Percentiles rank a stretch among this genome's conserved stretches.
Conservation (phyloP, 2,329 filamentous ascomycete species). For the Aspergillus novoparasiticus region DNA sequence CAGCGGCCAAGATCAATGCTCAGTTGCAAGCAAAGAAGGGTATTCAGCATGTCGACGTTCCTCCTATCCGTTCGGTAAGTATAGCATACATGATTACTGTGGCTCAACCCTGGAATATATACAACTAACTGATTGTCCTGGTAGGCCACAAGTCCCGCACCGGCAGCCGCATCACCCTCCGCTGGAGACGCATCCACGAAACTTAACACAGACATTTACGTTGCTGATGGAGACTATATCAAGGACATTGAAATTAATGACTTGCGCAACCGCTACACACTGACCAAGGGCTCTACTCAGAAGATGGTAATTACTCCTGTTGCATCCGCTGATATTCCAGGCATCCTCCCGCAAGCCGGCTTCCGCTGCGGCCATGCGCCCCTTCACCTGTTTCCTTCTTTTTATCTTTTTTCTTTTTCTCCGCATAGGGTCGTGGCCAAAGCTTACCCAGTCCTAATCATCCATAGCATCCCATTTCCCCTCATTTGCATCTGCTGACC, state of each 20-base stretch:
- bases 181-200: constrained; percentile 54
- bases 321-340: constrained; percentile 68
- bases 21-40: constrained; percentile 83
- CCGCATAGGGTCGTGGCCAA: constrained; percentile 60
- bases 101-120: not conserved
- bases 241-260: constrained; percentile 99
- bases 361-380: constrained; percentile 40
- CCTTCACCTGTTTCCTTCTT: constrained; percentile 38
- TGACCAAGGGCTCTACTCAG: constrained; percentile 96
- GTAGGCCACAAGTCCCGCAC: constrained; percentile 53
- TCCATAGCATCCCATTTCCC: constrained; percentile 60
- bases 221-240: constrained; percentile 96
- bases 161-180: constrained; percentile 57
- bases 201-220: constrained; percentile 86
- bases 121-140: not conserved
- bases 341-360: constrained; percentile 42
- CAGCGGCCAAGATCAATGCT: constrained; percentile 84
- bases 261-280: constrained; percentile 89
- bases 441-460: constrained; percentile 67
- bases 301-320: constrained; percentile 97
- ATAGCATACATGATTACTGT: not conserved
- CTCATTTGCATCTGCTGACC: constrained; percentile 94
- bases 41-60: constrained; percentile 86
- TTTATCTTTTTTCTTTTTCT: constrained; percentile 31
- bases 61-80: constrained; percentile 69